phyloP scores from a whole-genome alignment of 495 filamentous ascomycete genomes.

The Sphaerosporella brunnea region DNA sequence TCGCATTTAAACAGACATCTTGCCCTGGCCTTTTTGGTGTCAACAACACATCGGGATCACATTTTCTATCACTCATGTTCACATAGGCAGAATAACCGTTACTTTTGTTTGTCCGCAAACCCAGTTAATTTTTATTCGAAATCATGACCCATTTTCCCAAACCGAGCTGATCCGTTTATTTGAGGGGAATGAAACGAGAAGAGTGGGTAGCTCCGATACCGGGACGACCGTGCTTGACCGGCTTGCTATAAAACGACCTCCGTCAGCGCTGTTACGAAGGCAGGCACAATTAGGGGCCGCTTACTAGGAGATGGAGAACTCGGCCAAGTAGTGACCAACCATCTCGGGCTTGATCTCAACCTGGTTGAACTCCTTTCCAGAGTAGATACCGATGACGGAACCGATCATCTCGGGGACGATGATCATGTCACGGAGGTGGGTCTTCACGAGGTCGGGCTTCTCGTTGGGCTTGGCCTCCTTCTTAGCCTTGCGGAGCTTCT shows the following conservation, averaged over 20 bases:
- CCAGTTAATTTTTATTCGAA: too few species aligned
- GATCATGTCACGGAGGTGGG: slow-evolving; percentile 98
- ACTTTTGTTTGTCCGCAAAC: too few species aligned
- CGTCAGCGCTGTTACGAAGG: too few species aligned
- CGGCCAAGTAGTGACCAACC: too few species aligned
- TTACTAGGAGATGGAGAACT: slow-evolving; percentile 99
- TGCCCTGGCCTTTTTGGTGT: too few species aligned
- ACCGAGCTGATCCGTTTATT: too few species aligned
- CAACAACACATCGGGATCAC: too few species aligned
- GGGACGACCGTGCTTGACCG: slow-evolving; percentile 98
- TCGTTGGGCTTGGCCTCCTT: slow-evolving; percentile 99
- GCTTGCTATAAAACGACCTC: slow-evolving; percentile 47
- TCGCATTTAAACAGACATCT: too few species aligned
- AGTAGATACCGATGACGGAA: slow-evolving; percentile 94
- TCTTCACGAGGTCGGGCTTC: slow-evolving; percentile 98
- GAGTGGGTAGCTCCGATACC: slow-evolving; percentile 99
- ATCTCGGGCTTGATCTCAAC: slow-evolving; percentile 99
- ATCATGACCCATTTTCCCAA: too few species aligned
- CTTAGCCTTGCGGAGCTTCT: slow-evolving; percentile 99
- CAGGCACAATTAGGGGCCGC: too few species aligned
- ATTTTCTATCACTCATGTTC: too few species aligned
- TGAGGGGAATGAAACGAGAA: slow-evolving; percentile 99
- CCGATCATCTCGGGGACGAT: slow-evolving; percentile 99
- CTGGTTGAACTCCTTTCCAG: slow-evolving; percentile 99
- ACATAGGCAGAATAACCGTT: too few species aligned